Percentiles rank a stretch among this genome's conserved stretches.
These are phyloP conservation scores for Wickerhamomyces tratensis DNA, from an alignment of 805 yeast genomes.

Conservation along the genomic window DNA sequence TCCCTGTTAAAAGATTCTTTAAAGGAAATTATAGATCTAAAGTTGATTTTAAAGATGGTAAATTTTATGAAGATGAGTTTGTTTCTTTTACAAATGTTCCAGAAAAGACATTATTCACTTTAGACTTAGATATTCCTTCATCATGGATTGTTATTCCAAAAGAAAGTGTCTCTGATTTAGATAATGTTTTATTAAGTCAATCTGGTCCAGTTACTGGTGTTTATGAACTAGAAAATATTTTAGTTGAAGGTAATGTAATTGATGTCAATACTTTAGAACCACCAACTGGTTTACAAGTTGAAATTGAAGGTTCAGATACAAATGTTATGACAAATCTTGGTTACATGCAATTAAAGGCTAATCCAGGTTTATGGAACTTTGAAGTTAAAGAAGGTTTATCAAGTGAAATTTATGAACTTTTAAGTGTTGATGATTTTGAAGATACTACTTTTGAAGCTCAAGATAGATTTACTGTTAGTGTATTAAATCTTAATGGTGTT, in stretches of 20 bases:
- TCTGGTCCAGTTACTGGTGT: slow-evolving; percentile 28
- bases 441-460: not conserved
- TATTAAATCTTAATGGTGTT: slow-evolving; percentile 36
- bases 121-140: slow-evolving; percentile 50
- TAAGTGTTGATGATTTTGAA: slow-evolving; percentile 20
- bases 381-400: slow-evolving; percentile 33
- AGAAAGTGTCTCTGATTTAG: slow-evolving; percentile 47
- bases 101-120: slow-evolving; percentile 37
- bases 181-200: slow-evolving; percentile 41
- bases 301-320: slow-evolving; percentile 37
- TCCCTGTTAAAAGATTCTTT: slow-evolving; percentile 52
- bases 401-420: slow-evolving; percentile 29
- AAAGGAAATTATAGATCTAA: slow-evolving; percentile 31
- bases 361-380: slow-evolving; percentile 65
- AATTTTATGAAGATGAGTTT: slow-evolving; percentile 13
- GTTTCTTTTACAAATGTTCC: slow-evolving; percentile 40
- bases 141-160: slow-evolving; percentile 60
- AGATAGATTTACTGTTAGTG: slow-evolving; percentile 20
- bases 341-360: slow-evolving; percentile 67
- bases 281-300: slow-evolving; percentile 14
- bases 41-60: slow-evolving; percentile 21
- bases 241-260: slow-evolving; percentile 65
- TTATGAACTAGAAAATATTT: slow-evolving; percentile 41
- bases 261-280: slow-evolving; percentile 23
- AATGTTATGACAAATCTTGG: slow-evolving; percentile 74